These are phyloP conservation scores for Microdochium paspali DNA, from an alignment of 2,329 filamentous ascomycete species.

Conservation along the genomic window DNA sequence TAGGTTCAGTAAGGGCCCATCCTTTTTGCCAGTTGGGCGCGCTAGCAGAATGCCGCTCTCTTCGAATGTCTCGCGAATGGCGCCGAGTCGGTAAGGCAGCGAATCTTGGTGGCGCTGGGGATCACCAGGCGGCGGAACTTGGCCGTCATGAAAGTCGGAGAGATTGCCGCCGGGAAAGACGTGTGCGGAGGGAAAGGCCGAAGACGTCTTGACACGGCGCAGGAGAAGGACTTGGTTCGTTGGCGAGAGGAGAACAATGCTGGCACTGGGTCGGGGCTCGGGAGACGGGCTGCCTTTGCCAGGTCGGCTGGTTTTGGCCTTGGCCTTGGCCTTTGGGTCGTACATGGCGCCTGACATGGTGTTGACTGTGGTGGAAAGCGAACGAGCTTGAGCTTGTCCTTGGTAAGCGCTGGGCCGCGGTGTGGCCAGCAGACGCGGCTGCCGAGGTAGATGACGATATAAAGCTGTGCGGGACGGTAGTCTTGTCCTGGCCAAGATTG, in stretches of 20 bases:
- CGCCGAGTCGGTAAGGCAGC: constrained; percentile 67
- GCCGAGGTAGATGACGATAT: no score
- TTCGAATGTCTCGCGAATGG: constrained; percentile 88
- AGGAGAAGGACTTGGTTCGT: constrained; percentile 81
- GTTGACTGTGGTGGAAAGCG: neutral
- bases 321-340: constrained; percentile 18
- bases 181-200: constrained; percentile 81
- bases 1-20: constrained; percentile 51
- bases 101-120: constrained; percentile 59
- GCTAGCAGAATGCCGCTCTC: constrained; percentile 86
- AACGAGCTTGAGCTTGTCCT: neutral
- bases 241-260: constrained; percentile 77
- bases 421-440: neutral
- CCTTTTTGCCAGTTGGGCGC: constrained; percentile 20
- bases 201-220: constrained; percentile 73
- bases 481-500: no score
- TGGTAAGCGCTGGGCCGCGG: neutral
- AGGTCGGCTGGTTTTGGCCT: neutral
- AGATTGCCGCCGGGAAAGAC: constrained; percentile 92
- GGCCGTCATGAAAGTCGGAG: constrained; percentile 66
- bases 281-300: constrained; percentile 6
- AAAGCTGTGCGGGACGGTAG: neutral
- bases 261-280: constrained; percentile 34
- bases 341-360: constrained; percentile 19
- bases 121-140: constrained; percentile 32